Conservation (phyloP, 164 flowering plant genomes). For the Vitis labrusca region DNA sequence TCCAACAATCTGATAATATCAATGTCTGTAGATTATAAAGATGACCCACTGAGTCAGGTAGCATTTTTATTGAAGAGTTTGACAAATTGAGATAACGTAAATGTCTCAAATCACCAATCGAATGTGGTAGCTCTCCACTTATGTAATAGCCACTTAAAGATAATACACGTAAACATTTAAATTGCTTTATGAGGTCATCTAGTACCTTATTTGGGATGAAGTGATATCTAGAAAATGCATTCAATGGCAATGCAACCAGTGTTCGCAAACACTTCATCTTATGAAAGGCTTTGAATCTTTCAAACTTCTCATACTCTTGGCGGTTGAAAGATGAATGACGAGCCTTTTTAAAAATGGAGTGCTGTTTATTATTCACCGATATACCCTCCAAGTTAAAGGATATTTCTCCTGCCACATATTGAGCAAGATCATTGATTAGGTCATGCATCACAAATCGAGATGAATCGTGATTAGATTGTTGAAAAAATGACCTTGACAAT, state of each 20-base stretch:
- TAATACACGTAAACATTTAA: too few species aligned
- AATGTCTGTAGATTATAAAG: slow-evolving; percentile 1
- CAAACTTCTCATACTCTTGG: too few species aligned
- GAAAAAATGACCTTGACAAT: slow-evolving; percentile 1
- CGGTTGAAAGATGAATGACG: neutral
- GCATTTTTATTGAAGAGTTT: neutral
- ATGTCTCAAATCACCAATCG: slow-evolving; percentile 4
- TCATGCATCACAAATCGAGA: slow-evolving; percentile 1
- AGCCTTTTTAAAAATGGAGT: too few species aligned
- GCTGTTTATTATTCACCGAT: neutral
- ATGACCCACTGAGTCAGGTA: slow-evolving; percentile 1
- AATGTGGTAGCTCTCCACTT: neutral
- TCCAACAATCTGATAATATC: neutral
- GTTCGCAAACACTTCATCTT: neutral
- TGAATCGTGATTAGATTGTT: neutral
- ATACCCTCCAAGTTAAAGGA: too few species aligned
- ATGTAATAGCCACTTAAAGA: too few species aligned
- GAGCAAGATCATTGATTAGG: slow-evolving; percentile 2
- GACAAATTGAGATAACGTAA: slow-evolving; percentile 8
- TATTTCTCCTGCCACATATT: neutral
- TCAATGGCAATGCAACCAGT: too few species aligned
- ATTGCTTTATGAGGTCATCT: too few species aligned
- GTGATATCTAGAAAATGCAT: too few species aligned
- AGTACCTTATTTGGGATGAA: too few species aligned
- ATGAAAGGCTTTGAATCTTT: neutral